Conservation (phyloP, 164 flowering plant genomes). For the Chimonanthus salicifolius region DNA sequence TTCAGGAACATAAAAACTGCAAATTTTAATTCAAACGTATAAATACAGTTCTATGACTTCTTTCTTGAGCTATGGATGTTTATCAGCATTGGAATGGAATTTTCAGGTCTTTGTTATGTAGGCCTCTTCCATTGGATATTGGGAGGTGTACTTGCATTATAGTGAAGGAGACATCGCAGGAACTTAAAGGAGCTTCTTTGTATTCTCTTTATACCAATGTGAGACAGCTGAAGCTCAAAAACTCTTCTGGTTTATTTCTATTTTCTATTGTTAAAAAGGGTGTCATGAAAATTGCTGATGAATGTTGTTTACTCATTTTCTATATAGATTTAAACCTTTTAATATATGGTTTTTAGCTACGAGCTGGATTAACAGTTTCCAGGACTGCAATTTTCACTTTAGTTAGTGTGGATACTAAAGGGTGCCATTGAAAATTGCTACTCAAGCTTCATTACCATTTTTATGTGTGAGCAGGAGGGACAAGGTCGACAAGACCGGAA, state of each 20-base stretch:
- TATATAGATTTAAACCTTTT: neutral
- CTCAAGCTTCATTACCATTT: too few relatives aligned
- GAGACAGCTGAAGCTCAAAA: slow-evolving; percentile 17
- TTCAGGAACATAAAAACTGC: too few relatives aligned
- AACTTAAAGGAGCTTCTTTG: slow-evolving; percentile 46
- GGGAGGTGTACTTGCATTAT: slow-evolving; percentile 90
- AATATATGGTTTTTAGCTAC: neutral
- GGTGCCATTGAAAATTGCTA: too few relatives aligned
- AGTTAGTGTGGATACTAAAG: neutral
- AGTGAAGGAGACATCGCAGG: slow-evolving; percentile 63
- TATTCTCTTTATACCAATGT: slow-evolving; percentile 84
- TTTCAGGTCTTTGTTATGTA: slow-evolving; percentile 72
- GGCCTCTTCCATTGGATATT: slow-evolving; percentile 83
- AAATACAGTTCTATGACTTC: too few relatives aligned
- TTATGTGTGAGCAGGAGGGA: slow-evolving; percentile 57
- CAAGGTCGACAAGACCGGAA: slow-evolving; percentile 78
- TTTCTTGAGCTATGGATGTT: neutral
- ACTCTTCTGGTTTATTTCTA: neutral
- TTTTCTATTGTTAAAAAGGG: neutral
- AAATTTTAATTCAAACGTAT: too few relatives aligned
- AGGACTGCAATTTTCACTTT: neutral
- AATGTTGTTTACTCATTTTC: neutral
- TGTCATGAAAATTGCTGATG: neutral
- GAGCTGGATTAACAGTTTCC: neutral
- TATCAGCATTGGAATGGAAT: slow-evolving; percentile 1